Base-by-base conservation (phyloP, 1,284 basidiomycete species). In the Quambalaria eucalypti region DNA sequence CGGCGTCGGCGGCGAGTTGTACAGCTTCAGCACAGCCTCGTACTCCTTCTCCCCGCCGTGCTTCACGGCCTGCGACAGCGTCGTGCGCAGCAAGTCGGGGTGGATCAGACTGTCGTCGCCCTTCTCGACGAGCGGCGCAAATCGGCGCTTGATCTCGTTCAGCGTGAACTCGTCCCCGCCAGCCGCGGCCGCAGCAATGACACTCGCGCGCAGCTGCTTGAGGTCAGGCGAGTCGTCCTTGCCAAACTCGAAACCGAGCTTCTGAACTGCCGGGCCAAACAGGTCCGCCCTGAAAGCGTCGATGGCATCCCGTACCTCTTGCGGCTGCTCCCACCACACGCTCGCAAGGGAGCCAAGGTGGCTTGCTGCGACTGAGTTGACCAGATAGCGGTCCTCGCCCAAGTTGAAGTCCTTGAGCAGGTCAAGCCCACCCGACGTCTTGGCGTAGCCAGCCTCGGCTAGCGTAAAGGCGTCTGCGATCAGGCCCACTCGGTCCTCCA, bases 401-500 rank as follows among this genome's bases (percentile, higher is more conserved):
- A 46, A 14, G 54, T 82, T 78, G 61, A 91, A 79, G 44, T 81
- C 80, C 56, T 87, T 80, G 57, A 88, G 79, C 49, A 92, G 79
- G 25, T 82, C 83, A 61, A 96, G 80, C 6, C 86, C 84, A 60
- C 84, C 85, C 64, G 87, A 88, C 31, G 89, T 82, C 60, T 85
- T 82, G 51, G 83, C 79, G 68, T 87, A 83, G 1, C 89, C 88
- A 28, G 89, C 87, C 70, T 86, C 84, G 31, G 88, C 83, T 30
- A 95, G 81, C 0, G 86, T 85, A 66, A 88, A 82, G 1, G 86
- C 82, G 69, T 93, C 90, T 60, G 85, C 83, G 29, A 92, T 82
- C 12, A 96, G 80, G 23, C 90, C 90, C 59, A 92, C 84, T 47
- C 89, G 83, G 76, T 98, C 93, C 61, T 87, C 85, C 55, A 90